Evolutionary conservation across 2,329 filamentous ascomycete genomes (phyloP).

Genomic region (Celoporthe dispersa): DNA sequence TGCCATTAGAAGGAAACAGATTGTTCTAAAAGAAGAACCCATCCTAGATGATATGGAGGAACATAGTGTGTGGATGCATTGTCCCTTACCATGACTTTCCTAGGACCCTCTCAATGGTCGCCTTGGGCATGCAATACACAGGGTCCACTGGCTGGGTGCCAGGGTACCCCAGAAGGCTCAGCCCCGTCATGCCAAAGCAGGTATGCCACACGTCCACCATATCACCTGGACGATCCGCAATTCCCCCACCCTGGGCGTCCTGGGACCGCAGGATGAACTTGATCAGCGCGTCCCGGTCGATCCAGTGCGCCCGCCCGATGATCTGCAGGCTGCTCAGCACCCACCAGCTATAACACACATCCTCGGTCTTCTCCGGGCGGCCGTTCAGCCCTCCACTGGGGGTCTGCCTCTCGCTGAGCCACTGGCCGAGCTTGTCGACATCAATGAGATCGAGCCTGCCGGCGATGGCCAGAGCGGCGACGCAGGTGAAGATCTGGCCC

Average conservation of each 20-base stretch:
- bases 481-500: slow-evolving; percentile 93
- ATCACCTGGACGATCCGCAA: slow-evolving; percentile 88
- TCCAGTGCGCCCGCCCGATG: slow-evolving; percentile 88
- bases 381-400: slow-evolving; percentile 89
- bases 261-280: slow-evolving; percentile 87
- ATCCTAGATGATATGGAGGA: neutral
- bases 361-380: slow-evolving; percentile 90
- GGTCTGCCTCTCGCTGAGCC: slow-evolving; percentile 92
- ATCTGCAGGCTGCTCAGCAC: slow-evolving; percentile 90
- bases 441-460: slow-evolving; percentile 81
- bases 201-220: slow-evolving; percentile 99
- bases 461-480: slow-evolving; percentile 84
- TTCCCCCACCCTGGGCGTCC: slow-evolving; percentile 80
- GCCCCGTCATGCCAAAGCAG: slow-evolving; percentile 81
- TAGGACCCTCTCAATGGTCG: slow-evolving; percentile 64
- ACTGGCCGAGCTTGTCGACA: slow-evolving; percentile 79
- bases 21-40: neutral
- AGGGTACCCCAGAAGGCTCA: slow-evolving; percentile 81
- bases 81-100: slow-evolving; percentile 39
- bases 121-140: slow-evolving; percentile 81
- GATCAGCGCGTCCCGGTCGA: slow-evolving; percentile 79
- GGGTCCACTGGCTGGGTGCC: slow-evolving; percentile 83
- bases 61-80: slow-evolving; percentile 5
- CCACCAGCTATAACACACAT: slow-evolving; percentile 99
- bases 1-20: slow-evolving; percentile 19